These are phyloP conservation scores for Neonectria faginata DNA, from an alignment of 2,329 filamentous ascomycete genomes.

Conservation along the genomic window DNA sequence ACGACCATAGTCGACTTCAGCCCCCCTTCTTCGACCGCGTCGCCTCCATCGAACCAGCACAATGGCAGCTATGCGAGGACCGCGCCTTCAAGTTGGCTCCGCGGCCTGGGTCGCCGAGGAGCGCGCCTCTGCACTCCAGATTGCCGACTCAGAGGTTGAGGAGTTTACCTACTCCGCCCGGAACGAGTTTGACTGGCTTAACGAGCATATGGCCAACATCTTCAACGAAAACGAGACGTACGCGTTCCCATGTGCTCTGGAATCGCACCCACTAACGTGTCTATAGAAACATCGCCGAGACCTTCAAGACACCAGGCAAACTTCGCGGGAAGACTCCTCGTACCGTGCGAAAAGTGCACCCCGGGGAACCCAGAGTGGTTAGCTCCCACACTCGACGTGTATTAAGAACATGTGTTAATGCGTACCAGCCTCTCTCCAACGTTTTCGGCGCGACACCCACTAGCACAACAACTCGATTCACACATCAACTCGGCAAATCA, in stretches of 20 bases:
- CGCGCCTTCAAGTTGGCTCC: slow-evolving; percentile 80
- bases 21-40: slow-evolving; percentile 23
- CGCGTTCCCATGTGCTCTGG: slow-evolving; percentile 31
- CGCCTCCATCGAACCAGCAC: slow-evolving; percentile 34
- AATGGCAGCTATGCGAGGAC: slow-evolving; percentile 62
- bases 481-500: slow-evolving; percentile 60
- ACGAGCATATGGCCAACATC: slow-evolving; percentile 97
- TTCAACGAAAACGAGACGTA: slow-evolving; percentile 90
- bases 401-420: slow-evolving; percentile 42
- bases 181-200: slow-evolving; percentile 97
- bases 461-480: slow-evolving; percentile 65
- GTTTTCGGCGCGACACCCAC: slow-evolving; percentile 68
- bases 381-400: slow-evolving; percentile 48
- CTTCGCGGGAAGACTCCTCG: slow-evolving; percentile 84
- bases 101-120: slow-evolving; percentile 88
- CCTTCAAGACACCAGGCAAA: slow-evolving; percentile 95
- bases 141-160: slow-evolving; percentile 85
- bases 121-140: slow-evolving; percentile 79
- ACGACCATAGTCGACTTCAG: slow-evolving; percentile 34
- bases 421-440: slow-evolving; percentile 67
- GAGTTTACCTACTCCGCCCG: slow-evolving; percentile 93
- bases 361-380: slow-evolving; percentile 72
- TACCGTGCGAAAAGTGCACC: slow-evolving; percentile 72
- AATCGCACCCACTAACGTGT: slow-evolving; percentile 27
- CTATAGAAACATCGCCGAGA: slow-evolving; percentile 85